phyloP scores from a whole-genome alignment of 768 basidiomycete species.

The Naganishia onofrii region DNA sequence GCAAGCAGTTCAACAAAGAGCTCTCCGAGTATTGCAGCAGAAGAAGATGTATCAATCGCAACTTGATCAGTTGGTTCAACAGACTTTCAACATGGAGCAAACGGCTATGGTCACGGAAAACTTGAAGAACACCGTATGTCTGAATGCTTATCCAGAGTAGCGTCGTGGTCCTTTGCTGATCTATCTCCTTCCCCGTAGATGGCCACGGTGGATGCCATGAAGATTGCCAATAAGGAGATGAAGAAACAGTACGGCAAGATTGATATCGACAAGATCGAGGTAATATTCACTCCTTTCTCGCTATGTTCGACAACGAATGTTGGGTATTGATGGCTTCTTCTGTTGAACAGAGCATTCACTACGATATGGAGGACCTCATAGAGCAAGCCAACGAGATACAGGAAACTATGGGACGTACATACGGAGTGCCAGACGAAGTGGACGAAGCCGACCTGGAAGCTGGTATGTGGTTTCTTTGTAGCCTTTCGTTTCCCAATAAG shows the following conservation, averaged over 20 bases:
- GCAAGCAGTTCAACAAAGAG: slow-evolving; percentile 92
- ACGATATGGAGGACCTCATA: slow-evolving; percentile 95
- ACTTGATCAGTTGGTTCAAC: slow-evolving; percentile 83
- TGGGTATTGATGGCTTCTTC: neutral
- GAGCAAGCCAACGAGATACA: slow-evolving; percentile 98
- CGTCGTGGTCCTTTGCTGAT: neutral
- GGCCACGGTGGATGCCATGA: slow-evolving; percentile 97
- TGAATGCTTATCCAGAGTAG: neutral
- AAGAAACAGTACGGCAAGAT: slow-evolving; percentile 96
- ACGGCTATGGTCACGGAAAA: slow-evolving; percentile 95
- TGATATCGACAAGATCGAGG: slow-evolving; percentile 97
- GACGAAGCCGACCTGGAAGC: slow-evolving; percentile 98
- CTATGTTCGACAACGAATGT: no score
- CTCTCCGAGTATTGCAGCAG: slow-evolving; percentile 86
- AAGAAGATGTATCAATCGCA: slow-evolving; percentile 87
- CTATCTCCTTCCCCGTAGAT: slow-evolving; percentile 55
- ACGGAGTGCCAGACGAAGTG: slow-evolving; percentile 93
- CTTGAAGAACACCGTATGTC: slow-evolving; percentile 72
- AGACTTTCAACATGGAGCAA: slow-evolving; percentile 98
- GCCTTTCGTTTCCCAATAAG: neutral
- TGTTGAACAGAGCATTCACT: slow-evolving; percentile 73
- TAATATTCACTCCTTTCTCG: slow-evolving; percentile 50
- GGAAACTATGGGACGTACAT: slow-evolving; percentile 85
- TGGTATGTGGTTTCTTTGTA: slow-evolving; percentile 57
- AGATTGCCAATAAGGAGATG: slow-evolving; percentile 91